Percentiles rank a stretch among this genome's conserved stretches.
Conservation (phyloP, 1,284 basidiomycete genomes). For the Tremellales sp. region DNA sequence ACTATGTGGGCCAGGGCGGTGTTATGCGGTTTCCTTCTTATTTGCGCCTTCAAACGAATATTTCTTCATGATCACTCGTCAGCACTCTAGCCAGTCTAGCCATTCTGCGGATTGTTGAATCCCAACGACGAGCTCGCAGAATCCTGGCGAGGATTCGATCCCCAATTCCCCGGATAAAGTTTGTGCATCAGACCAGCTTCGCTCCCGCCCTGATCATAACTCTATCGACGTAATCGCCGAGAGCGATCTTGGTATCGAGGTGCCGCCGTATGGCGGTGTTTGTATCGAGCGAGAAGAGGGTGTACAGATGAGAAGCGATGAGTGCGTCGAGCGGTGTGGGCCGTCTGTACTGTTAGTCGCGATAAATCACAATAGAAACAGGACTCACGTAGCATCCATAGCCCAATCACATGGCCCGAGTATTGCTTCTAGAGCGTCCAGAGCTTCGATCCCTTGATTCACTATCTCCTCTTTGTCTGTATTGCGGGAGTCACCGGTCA, state of each 20-base stretch:
- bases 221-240: slow-evolving; percentile 30
- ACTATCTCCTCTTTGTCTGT: slow-evolving; percentile 20
- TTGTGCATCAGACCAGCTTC: background rate
- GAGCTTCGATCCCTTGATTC: slow-evolving; percentile 23
- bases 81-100: too few species aligned
- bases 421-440: slow-evolving; percentile 23
- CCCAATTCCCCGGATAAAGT: too few species aligned
- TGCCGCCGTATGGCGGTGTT: slow-evolving; percentile 16
- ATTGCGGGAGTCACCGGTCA: slow-evolving; percentile 34
- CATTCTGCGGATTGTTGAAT: too few species aligned
- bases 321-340: slow-evolving; percentile 46
- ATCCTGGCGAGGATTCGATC: too few species aligned
- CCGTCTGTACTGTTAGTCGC: slow-evolving; percentile 13
- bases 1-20: too few species aligned
- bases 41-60: too few species aligned
- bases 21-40: too few species aligned
- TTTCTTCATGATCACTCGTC: too few species aligned
- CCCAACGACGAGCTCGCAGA: too few species aligned
- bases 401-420: slow-evolving; percentile 24
- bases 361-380: background rate
- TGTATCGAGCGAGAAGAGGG: slow-evolving; percentile 25
- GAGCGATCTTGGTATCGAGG: slow-evolving; percentile 14
- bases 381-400: slow-evolving; percentile 31
- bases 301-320: slow-evolving; percentile 41
- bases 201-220: slow-evolving; percentile 12